These are phyloP conservation scores for Solanum chmielewskii DNA, from an alignment of 257 asterid species.

Conservation along the genomic window DNA sequence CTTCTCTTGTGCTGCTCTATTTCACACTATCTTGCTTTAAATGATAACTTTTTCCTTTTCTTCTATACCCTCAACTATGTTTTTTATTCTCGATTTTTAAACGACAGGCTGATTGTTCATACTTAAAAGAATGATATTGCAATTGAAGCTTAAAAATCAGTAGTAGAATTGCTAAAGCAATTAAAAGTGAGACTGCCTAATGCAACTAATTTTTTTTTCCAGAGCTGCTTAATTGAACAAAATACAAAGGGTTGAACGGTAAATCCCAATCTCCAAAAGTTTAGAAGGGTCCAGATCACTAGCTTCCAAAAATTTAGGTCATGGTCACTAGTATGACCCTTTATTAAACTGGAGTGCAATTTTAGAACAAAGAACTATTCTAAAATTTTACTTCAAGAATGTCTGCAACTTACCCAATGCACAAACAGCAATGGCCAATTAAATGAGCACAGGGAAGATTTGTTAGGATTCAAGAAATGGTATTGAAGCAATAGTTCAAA, in stretches of 20 bases:
- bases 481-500: background rate
- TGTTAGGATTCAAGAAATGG: background rate
- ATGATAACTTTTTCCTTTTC: background rate
- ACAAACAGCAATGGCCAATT: background rate
- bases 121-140: background rate
- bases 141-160: background rate
- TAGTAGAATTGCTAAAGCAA: background rate
- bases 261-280: background rate
- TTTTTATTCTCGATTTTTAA: background rate
- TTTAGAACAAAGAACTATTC: background rate
- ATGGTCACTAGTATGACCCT: background rate
- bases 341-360: background rate
- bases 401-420: background rate
- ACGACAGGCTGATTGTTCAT: background rate
- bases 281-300: background rate
- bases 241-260: background rate
- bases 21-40: background rate
- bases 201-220: background rate
- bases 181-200: background rate
- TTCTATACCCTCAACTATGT: background rate
- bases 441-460: background rate
- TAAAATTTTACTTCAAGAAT: background rate
- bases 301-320: background rate
- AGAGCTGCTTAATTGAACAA: background rate
- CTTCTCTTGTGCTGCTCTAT: background rate